Evolutionary conservation across 2,329 filamentous ascomycete genomes (phyloP), one percentile per base, ranked within the genome.

Genomic region (Calonectria crousiana): DNA sequence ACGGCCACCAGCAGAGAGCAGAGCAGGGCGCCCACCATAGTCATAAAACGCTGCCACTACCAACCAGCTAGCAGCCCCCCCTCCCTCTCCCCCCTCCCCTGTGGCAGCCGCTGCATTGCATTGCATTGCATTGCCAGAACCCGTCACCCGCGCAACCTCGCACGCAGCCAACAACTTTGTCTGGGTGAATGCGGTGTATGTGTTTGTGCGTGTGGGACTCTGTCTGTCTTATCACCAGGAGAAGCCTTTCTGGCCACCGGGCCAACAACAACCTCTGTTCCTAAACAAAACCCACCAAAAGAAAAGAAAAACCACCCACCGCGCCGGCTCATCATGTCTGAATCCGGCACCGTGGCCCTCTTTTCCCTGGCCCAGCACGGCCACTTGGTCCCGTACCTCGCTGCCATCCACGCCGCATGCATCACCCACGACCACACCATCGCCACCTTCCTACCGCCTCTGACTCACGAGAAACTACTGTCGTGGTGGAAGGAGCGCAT

Each of bases 381-480:
- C 34, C 87, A 90, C 78, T 86, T 92, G 28, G 85, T 91, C 30
- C 87, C 88, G 20, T 90, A 90, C 78, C 86, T 93, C 23, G 90
- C 90, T 44, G 86, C 87, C 60, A 86, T 93, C 30, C 91, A 93
- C 77, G 88, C 87, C 73, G 86, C 88, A 18, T 92, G 91, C 83
- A 91, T 93, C 80, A 89, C 88, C 6, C 84, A 88, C 73, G 90
- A 91, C 83, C 85, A 87, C 79, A 89, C 88, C 75, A 86, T 91
- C 44, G 89, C 89, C 32, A 90, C 87, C 6, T 93, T 93, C 80
- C 84, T 91, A 18, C 90, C 90, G n/a, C 91, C 91, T 0, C 84
- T 93, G 41, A 87, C 87, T 62, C 86, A 90, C 79, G 85, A 88
- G 47, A 90, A 90, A 79, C 88, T 93, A 49, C 84, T 90, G 36